A percentile compares a stretch with the other conserved stretches of the same genome.
Conservation (phyloP, 2,329 filamentous ascomycete genomes). For the Cytospora schulzeri region DNA sequence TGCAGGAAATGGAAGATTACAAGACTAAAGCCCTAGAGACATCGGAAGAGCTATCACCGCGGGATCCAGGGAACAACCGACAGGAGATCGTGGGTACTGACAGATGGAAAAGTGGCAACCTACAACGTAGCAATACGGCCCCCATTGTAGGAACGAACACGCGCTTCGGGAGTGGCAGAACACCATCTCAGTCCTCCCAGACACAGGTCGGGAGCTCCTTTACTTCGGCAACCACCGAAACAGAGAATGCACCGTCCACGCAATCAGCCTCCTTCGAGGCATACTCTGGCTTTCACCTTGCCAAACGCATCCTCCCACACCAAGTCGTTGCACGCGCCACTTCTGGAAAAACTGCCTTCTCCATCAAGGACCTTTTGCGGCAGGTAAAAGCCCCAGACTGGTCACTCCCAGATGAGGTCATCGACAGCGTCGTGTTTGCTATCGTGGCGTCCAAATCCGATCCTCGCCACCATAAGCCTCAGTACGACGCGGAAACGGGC, state of each 20-base stretch:
- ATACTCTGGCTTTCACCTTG: constrained; percentile 83
- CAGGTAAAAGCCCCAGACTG: constrained; percentile 82
- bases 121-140: constrained; percentile 49
- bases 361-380: constrained; percentile 78
- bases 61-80: constrained; percentile 54
- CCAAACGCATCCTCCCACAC: constrained; percentile 81
- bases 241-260: constrained; percentile 35
- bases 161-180: constrained; percentile 27
- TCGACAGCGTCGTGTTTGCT: constrained; percentile 86
- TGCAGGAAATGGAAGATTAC: constrained; percentile 61
- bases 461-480: constrained; percentile 63
- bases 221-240: constrained; percentile 33
- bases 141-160: constrained; percentile 36
- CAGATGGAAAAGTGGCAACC: constrained; percentile 32
- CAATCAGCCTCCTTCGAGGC: constrained; percentile 72
- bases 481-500: constrained; percentile 45
- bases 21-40: constrained; percentile 60
- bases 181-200: constrained; percentile 26
- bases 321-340: constrained; percentile 77
- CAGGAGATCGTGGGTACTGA: constrained; percentile 59
- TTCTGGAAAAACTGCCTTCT: constrained; percentile 73
- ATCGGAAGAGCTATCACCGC: constrained; percentile 50
- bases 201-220: constrained; percentile 17
- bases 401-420: constrained; percentile 77
- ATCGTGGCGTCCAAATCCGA: constrained; percentile 88